Base-by-base conservation (phyloP, 345 rosid genomes). In the Boechera divaricarpa region DNA sequence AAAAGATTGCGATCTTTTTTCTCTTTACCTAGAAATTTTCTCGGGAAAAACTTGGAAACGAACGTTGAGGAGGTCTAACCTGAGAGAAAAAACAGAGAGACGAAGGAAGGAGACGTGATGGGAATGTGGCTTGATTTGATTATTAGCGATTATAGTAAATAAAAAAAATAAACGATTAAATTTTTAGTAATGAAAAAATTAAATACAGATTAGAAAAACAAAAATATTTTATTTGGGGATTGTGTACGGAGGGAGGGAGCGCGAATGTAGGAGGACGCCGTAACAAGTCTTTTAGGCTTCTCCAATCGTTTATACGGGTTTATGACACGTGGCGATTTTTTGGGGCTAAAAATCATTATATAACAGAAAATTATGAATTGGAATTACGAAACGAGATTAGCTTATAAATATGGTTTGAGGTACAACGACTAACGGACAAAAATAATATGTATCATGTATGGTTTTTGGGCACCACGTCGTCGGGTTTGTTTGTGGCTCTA, bases 41-140 rank as follows among this genome's bases (percentile, higher is more conserved):
- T 52, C 4, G 9, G 65, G 26, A 67, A 44, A 58, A 64, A 41
- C 24, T 44, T 33, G 67, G 48, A 58, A 72, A 53, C 39, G 63
- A 32, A 47, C 77, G 76, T 63, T 54, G 77, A 64, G 47, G 56
- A 66, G 52, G 76, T 77, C 71, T 16, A 77, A 70, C 71, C 16
- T 63, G 65, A 55, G 76, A 69, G 69, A 63, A 69, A 21, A 53
- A 69, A 7, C 69, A 60, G 47, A 31, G 68, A 76, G 75, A 56
- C 49, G 45, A 31, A 31, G 48, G 31, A 36, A 67, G 16, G 42
- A 69, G 80, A 78, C 81, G 81, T 71, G 81, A 71, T 31, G 49
- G 56, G 81, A 65, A 78, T 65, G 81, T 78, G 73, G 48, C 39
- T 52, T 71, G 61, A 64, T 77, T 77, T 28, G 52, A 54, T 77